These are phyloP conservation scores for Chlamydomonas sphaeroides DNA, from an alignment of 139 green algal genomes.

Conservation along the genomic window DNA sequence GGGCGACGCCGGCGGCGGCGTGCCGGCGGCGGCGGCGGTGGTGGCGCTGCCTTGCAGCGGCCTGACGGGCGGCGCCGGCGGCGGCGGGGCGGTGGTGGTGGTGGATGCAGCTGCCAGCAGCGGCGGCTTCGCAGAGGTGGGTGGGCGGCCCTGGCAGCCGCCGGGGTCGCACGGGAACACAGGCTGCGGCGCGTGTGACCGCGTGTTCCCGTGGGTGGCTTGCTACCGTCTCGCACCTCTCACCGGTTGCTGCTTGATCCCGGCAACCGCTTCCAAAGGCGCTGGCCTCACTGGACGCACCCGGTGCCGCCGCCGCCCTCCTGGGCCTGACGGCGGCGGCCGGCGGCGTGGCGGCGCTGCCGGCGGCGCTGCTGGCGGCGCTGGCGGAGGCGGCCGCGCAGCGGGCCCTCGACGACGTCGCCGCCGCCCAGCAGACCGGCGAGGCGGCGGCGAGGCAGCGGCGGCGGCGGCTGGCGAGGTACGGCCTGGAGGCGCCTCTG, in stretches of 20 bases:
- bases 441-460: too few species aligned
- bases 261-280: neutral
- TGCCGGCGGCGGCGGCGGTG: neutral
- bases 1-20: neutral
- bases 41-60: neutral
- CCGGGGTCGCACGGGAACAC: too few species aligned
- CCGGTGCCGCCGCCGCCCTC: neutral
- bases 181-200: too few species aligned
- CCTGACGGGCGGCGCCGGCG: too few species aligned
- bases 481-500: slow-evolving; percentile 3
- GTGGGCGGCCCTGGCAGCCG: too few species aligned
- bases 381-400: neutral
- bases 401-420: too few species aligned
- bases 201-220: neutral
- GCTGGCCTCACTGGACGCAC: neutral
- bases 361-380: slow-evolving; percentile 21
- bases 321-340: slow-evolving; percentile 15
- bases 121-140: neutral
- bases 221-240: neutral
- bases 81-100: neutral
- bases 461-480: neutral
- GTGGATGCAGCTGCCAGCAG: neutral
- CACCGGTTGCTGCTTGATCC: neutral
- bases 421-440: too few species aligned
- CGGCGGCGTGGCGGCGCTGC: slow-evolving; percentile 14